A percentile compares a stretch with the other conserved stretches of the same genome.
Conservation (phyloP, 1,284 basidiomycete genomes). For the Fomes fomentarius region DNA sequence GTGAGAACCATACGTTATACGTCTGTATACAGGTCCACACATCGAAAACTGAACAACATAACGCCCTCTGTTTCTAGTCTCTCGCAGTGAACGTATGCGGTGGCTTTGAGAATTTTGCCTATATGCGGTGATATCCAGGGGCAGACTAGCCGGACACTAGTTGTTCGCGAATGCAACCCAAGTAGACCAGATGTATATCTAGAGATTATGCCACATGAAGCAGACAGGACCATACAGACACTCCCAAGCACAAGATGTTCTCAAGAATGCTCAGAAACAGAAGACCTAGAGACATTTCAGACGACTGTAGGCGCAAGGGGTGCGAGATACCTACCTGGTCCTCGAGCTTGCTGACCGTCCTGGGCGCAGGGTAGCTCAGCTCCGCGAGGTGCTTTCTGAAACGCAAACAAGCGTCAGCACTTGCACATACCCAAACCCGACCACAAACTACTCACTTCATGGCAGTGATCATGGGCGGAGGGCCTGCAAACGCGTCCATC, state of each 20-base stretch:
- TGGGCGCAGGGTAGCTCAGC: conserved; percentile 85
- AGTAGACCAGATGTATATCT: too few species aligned
- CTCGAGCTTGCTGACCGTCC: conserved; percentile 90
- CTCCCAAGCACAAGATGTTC: not conserved
- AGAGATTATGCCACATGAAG: conserved; percentile 13
- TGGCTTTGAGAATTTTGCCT: too few species aligned
- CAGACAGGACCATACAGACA: conserved; percentile 8
- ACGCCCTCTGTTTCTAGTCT: too few species aligned
- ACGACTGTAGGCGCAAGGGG: not conserved
- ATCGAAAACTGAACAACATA: too few species aligned
- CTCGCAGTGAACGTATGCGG: too few species aligned
- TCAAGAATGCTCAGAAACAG: conserved; percentile 46
- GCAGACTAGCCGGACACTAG: too few species aligned
- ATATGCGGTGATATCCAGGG: too few species aligned
- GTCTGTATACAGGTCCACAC: too few species aligned
- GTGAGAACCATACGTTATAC: too few species aligned
- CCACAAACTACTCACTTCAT: conserved; percentile 78
- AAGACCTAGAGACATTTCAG: not conserved
- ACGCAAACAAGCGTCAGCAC: conserved; percentile 3
- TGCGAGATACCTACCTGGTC: conserved; percentile 70
- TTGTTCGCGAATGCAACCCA: too few species aligned
- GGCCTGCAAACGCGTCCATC: conserved; percentile 52
- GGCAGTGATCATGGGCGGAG: conserved; percentile 94
- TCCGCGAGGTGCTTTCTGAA: conserved; percentile 85
- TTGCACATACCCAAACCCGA: not conserved